Evolutionary conservation across 2,329 filamentous ascomycete genomes (phyloP).

Genomic region (Pleoardoris graminearum): DNA sequence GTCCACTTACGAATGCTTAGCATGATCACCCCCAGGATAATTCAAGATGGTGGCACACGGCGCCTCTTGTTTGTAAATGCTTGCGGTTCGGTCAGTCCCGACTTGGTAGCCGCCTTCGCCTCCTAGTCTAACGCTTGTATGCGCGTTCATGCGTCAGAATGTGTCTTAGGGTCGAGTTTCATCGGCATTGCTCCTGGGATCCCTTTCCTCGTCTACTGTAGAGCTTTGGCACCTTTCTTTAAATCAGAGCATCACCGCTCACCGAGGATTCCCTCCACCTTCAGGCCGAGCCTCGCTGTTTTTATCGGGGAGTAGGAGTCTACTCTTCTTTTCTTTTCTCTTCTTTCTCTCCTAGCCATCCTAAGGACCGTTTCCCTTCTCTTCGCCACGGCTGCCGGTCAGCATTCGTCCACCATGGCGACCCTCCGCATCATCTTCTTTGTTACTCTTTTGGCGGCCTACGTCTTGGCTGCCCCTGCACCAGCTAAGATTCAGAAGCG

Average conservation of each 20-base stretch:
- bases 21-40: constrained; percentile 17
- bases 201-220: constrained; percentile 14
- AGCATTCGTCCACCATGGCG: constrained; percentile 44
- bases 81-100: constrained; percentile 15
- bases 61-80: constrained; percentile 22
- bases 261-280: constrained; percentile 27
- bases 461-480: constrained; percentile 53
- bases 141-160: constrained; percentile 28
- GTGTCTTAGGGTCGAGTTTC: constrained; percentile 28
- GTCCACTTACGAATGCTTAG: constrained; percentile 12
- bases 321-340: constrained; percentile 21
- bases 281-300: constrained; percentile 35
- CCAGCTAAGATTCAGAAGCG: constrained; percentile 52
- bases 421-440: constrained; percentile 46
- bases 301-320: constrained; percentile 22
- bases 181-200: constrained; percentile 16
- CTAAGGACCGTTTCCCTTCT: constrained; percentile 26
- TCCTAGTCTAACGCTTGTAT: constrained; percentile 19
- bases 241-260: constrained; percentile 31
- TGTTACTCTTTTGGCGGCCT: constrained; percentile 53
- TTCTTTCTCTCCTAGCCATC: constrained; percentile 20
- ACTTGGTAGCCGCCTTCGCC: constrained; percentile 19
- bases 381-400: constrained; percentile 43
- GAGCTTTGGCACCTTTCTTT: constrained; percentile 28
- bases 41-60: constrained; percentile 20